phyloP scores from a whole-genome alignment of 2,329 filamentous ascomycete genomes.

The Cercospora sesami region DNA sequence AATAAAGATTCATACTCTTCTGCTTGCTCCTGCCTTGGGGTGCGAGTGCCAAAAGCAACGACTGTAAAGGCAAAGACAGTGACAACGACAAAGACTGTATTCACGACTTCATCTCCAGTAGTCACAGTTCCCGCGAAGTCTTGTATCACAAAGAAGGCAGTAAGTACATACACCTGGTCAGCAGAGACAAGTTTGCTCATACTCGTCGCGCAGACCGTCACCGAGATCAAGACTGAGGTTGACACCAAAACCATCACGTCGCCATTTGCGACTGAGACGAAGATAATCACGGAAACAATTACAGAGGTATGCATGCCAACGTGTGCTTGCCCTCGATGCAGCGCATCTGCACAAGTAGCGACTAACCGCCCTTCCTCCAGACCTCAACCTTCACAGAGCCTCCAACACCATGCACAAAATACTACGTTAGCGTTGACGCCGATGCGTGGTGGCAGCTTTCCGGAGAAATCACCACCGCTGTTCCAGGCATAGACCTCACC shows the following conservation, averaged over 20 bases:
- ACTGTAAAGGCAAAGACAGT: neutral
- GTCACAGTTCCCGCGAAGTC: neutral
- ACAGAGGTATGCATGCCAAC: neutral
- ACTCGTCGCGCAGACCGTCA: neutral
- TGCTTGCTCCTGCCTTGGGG: neutral
- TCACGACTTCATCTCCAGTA: neutral
- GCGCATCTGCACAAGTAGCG: too few relatives aligned
- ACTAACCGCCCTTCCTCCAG: neutral
- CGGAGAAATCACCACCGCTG: neutral
- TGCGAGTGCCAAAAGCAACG: neutral
- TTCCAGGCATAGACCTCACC: neutral
- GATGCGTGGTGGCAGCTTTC: neutral
- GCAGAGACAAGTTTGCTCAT: neutral
- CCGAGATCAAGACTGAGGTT: neutral
- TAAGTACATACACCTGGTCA: neutral
- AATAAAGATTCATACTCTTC: neutral
- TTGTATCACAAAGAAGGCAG: neutral
- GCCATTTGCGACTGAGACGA: neutral
- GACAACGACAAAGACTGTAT: neutral
- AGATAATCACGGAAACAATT: neutral
- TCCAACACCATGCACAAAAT: neutral
- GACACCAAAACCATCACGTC: neutral
- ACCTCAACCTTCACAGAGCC: neutral
- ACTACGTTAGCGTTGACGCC: neutral
- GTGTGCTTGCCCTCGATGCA: neutral